A percentile compares a stretch with the other conserved stretches of the same genome.
Conservation (phyloP, 495 filamentous ascomycete genomes). For the Xylaria telfairii region DNA sequence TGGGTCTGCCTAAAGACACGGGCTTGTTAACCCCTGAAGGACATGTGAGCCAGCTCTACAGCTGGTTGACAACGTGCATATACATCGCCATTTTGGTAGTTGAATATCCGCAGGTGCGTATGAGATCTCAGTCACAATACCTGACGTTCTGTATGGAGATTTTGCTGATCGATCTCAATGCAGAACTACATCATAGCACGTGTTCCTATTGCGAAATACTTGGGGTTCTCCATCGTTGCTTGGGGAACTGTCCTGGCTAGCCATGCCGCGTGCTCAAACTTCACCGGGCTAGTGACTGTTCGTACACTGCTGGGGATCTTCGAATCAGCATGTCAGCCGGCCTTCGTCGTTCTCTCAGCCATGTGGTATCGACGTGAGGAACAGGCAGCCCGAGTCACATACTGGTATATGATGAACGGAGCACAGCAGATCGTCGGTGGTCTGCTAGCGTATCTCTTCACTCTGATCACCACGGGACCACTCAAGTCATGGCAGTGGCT, state of each 20-base stretch:
- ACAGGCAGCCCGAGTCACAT: constrained; percentile 67
- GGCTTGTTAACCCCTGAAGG: constrained; percentile 58
- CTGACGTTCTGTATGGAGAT: not conserved
- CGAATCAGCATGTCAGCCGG: constrained; percentile 70
- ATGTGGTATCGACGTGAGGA: constrained; percentile 78
- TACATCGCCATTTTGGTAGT: constrained; percentile 60
- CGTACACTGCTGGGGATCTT: constrained; percentile 71
- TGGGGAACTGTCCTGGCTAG: constrained; percentile 65
- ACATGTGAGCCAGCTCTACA: constrained; percentile 46
- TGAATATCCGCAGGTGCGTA: constrained; percentile 55
- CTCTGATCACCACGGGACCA: constrained; percentile 51
- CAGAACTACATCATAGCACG: constrained; percentile 58
- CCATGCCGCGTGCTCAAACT: constrained; percentile 64
- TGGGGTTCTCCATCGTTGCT: constrained; percentile 65
- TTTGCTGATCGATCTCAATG: constrained; percentile 21
- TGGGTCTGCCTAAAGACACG: constrained; percentile 67
- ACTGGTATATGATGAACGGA: constrained; percentile 77
- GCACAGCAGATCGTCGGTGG: constrained; percentile 62
- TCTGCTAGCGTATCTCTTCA: constrained; percentile 63
- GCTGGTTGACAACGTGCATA: constrained; percentile 61
- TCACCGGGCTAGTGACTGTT: constrained; percentile 60
- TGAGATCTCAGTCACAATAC: not conserved
- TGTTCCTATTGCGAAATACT: constrained; percentile 62
- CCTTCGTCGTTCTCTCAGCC: constrained; percentile 65
- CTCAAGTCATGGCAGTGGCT: constrained; percentile 61